Percentiles rank a stretch among this genome's conserved stretches.
phyloP scores from a whole-genome alignment of 1,284 basidiomycete species.

The Ustilago nuda region DNA sequence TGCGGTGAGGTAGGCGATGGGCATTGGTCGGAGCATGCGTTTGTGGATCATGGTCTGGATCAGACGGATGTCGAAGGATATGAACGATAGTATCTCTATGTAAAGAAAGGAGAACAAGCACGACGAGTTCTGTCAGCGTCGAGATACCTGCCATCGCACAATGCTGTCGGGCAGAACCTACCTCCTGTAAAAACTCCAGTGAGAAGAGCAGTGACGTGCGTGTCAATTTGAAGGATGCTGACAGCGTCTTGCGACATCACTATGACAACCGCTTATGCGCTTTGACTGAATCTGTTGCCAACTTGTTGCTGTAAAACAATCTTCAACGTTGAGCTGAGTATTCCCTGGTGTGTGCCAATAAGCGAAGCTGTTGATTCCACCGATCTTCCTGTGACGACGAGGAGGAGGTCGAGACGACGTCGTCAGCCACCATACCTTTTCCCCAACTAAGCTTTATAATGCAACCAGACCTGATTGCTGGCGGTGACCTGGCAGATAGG shows the following conservation, averaged over 20 bases:
- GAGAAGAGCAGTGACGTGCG: slow-evolving; percentile 28
- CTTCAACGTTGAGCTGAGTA: too few species aligned
- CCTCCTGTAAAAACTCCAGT: slow-evolving; percentile 28
- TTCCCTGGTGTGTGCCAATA: too few species aligned
- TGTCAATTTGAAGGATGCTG: slow-evolving; percentile 21
- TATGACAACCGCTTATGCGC: background rate
- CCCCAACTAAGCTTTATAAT: too few species aligned
- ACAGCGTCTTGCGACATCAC: slow-evolving; percentile 1
- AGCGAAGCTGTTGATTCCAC: too few species aligned
- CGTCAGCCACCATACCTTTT: too few species aligned
- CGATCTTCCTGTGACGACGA: too few species aligned
- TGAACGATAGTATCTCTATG: slow-evolving; percentile 33
- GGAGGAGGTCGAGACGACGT: too few species aligned
- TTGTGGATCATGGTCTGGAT: slow-evolving; percentile 16
- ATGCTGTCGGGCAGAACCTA: slow-evolving; percentile 1
- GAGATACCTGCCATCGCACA: background rate
- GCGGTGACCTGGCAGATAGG: too few species aligned
- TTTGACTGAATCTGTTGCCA: background rate
- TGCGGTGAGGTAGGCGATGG: slow-evolving; percentile 23
- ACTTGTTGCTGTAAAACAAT: too few species aligned
- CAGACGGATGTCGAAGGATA: slow-evolving; percentile 31
- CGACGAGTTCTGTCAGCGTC: background rate
- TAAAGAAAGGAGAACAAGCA: background rate
- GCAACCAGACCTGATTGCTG: too few species aligned
- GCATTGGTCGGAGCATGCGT: slow-evolving; percentile 21